A percentile compares a stretch with the other conserved stretches of the same genome.
Conservation (phyloP, 2,329 filamentous ascomycete genomes). For the Ascochyta rabiei region DNA sequence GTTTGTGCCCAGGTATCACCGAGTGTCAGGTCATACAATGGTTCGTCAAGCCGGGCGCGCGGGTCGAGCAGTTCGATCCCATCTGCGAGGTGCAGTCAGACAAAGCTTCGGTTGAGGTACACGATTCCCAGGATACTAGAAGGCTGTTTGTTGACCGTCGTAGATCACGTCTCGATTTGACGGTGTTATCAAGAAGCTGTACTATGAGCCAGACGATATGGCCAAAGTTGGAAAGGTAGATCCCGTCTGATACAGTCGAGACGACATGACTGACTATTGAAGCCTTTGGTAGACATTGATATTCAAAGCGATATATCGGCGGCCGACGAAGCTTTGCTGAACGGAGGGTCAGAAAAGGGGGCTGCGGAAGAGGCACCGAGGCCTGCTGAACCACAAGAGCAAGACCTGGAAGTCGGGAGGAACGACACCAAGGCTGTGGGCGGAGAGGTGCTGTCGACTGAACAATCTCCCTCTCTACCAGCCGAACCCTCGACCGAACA, state of each 20-base stretch:
- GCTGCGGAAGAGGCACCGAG: conserved; percentile 26
- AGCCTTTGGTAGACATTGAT: conserved; percentile 93
- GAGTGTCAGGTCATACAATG: conserved; percentile 99
- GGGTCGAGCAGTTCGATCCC: conserved; percentile 96
- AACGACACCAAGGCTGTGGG: conserved; percentile 42
- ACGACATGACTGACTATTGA: conserved; percentile 19
- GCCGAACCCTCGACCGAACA: conserved; percentile 26
- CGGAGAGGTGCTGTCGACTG: conserved; percentile 22
- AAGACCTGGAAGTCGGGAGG: conserved; percentile 38
- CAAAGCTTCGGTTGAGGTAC: conserved; percentile 75
- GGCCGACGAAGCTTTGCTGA: conserved; percentile 58
- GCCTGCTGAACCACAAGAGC: conserved; percentile 21
- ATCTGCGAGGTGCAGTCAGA: conserved; percentile 98
- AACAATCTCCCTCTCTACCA: conserved; percentile 28
- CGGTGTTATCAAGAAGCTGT: conserved; percentile 92
- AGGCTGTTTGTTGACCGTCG: conserved; percentile 11
- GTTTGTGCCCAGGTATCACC: conserved; percentile 73
- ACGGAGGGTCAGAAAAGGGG: conserved; percentile 41
- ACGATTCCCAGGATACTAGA: not conserved
- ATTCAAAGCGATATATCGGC: conserved; percentile 77
- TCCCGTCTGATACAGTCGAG: not conserved
- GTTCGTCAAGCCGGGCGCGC: conserved; percentile 95
- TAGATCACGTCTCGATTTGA: conserved; percentile 95
- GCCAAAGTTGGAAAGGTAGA: conserved; percentile 81
- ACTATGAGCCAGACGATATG: conserved; percentile 96